Evolutionary conservation across 257 asterid genomes (phyloP), one percentile per base, ranked within the genome.

Genomic region (Nicotiana obtusifolia): DNA sequence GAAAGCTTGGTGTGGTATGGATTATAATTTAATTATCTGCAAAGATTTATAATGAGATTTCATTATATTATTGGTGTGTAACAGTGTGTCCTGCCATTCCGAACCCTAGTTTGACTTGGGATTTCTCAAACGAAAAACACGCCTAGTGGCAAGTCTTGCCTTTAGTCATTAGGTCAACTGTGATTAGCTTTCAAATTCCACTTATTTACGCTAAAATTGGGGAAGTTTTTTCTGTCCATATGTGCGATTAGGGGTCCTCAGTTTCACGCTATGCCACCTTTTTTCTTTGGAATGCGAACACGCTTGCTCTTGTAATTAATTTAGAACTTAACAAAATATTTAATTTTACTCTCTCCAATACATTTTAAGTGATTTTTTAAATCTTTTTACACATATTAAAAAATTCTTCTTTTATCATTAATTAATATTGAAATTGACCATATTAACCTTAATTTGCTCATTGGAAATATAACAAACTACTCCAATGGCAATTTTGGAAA

Each of bases 31-130:
- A 16, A 14, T 64, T 64, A 64, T 64, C 10, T 15, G 15, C 8
- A 64, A 64, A 7, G 41, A 71, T 7, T 13, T 47, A 22, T 71
- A 5, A 44, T 44, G 13, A 71, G 60, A 71, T 69, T 30, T 44
- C 59, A 44, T 47, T 24, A 73, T 41, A 47, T 73, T 44, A 73
- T 24, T 47, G 41, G 22, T 47, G 22, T 22, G 11, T 71, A 3
- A 2, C 60, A 20, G n/a, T 22, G 11, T 73, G 9, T 3, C 61
- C 79, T 47, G 47, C 61, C 78, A 73, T 47, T 73, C 78, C 22
- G 14, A 73, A 7, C 37, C 37, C 79, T 47, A 47, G 61, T 47
- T 73, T 73, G 79, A 73, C 79, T 73, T 47, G 37, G n/a, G 79
- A 73, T 73, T 73, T 47, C 33, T 49, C 61, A 73, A 73, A 73